phyloP scores from a whole-genome alignment of 2,329 filamentous ascomycete genomes.

The Xylariaceae sp. region DNA sequence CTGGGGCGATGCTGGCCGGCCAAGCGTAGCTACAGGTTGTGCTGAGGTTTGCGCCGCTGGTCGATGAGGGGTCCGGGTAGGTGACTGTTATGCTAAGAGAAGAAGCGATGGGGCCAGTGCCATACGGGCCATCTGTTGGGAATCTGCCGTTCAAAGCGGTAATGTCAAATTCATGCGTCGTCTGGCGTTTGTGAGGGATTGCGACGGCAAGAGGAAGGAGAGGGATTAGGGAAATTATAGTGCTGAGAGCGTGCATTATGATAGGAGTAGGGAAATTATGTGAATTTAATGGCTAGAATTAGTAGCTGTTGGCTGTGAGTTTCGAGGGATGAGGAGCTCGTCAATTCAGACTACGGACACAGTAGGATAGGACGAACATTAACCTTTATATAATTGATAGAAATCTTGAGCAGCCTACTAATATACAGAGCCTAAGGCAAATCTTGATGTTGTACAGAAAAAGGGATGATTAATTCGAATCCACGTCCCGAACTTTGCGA shows the following conservation, averaged over 20 bases:
- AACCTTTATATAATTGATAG: no score
- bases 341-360: no score
- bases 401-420: no score
- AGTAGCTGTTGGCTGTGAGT: no score
- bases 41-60: not conserved
- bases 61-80: slow-evolving; percentile 6
- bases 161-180: slow-evolving; percentile 7
- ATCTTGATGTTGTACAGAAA: no score
- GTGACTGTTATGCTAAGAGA: slow-evolving; percentile 17
- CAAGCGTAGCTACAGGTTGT: slow-evolving; percentile 14
- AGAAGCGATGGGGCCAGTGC: slow-evolving; percentile 12
- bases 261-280: not conserved
- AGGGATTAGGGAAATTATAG: not conserved
- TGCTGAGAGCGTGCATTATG: slow-evolving; percentile 1
- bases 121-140: slow-evolving; percentile 5
- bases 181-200: not conserved
- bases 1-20: slow-evolving; percentile 1
- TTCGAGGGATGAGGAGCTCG: no score
- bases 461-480: no score
- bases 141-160: slow-evolving; percentile 11
- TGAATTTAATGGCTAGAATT: no score
- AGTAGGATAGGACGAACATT: no score
- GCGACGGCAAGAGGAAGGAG: not conserved
- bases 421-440: no score
- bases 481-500: no score